Conservation (phyloP, 1,139 yeast species). For the Pichia sp. region DNA sequence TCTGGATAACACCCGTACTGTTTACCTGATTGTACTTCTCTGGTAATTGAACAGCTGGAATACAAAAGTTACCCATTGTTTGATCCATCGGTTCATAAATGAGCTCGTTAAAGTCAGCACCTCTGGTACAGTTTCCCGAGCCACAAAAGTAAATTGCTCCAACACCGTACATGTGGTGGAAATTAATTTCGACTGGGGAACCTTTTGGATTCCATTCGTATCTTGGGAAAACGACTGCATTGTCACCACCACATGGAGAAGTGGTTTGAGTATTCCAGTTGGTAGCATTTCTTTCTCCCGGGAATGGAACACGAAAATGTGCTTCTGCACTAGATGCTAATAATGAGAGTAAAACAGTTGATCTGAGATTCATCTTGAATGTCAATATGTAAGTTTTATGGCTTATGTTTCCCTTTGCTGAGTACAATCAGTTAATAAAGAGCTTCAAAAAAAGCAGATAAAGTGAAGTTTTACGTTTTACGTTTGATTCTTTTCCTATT, state of each 20-base stretch:
- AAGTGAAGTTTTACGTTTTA: too few species aligned
- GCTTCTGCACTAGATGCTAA: conserved; percentile 17
- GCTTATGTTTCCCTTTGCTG: too few species aligned
- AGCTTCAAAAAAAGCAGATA: too few species aligned
- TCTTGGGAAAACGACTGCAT: conserved; percentile 25
- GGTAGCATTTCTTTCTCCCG: conserved; percentile 32
- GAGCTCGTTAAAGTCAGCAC: conserved; percentile 24
- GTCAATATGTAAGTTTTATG: too few species aligned
- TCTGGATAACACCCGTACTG: conserved; percentile 29
- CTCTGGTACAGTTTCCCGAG: conserved; percentile 20
- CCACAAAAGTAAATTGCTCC: conserved; percentile 30
- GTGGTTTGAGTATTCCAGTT: conserved; percentile 28
- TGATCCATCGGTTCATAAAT: conserved; percentile 25
- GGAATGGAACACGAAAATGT: conserved; percentile 31
- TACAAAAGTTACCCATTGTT: conserved; percentile 28
- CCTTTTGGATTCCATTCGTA: conserved; percentile 30
- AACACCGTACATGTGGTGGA: conserved; percentile 24
- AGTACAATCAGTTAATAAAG: too few species aligned
- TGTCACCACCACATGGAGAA: conserved; percentile 31
- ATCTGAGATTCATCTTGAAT: too few species aligned
- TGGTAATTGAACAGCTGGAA: conserved; percentile 28
- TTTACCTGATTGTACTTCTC: conserved; percentile 22
- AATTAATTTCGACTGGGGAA: conserved; percentile 27
- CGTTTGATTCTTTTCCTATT: too few species aligned
- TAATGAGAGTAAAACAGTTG: conserved; percentile 1